Evolutionary conservation across 768 basidiomycete species (phyloP).

Genomic region (Chalciporus piperatus): DNA sequence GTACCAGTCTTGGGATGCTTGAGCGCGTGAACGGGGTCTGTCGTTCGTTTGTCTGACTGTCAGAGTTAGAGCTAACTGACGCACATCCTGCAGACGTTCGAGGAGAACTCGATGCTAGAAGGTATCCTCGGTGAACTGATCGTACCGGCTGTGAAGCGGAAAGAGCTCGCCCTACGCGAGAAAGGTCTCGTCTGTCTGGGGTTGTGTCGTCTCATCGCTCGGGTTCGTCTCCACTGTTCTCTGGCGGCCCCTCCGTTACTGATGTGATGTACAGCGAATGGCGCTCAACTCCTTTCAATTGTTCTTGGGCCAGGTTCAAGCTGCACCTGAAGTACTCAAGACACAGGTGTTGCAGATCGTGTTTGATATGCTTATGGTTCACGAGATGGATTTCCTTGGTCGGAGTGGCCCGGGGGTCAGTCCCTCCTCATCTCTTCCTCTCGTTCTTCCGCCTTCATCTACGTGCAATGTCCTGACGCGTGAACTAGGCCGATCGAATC

Average conservation of each 20-base stretch:
- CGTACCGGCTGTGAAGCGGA: conserved; percentile 85
- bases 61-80: background rate
- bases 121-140: conserved; percentile 78
- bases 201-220: conserved; percentile 74
- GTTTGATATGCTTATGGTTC: conserved; percentile 86
- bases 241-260: too few species aligned
- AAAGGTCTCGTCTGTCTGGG: conserved; percentile 69
- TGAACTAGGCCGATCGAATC: conserved; percentile 48
- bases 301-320: conserved; percentile 73
- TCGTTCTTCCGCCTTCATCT: background rate
- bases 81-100: conserved; percentile 40
- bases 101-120: conserved; percentile 68
- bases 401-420: conserved; percentile 36
- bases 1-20: conserved; percentile 80
- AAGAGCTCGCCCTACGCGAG: conserved; percentile 67
- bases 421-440: conserved; percentile 8
- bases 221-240: conserved; percentile 10
- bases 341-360: conserved; percentile 71
- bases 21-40: conserved; percentile 83
- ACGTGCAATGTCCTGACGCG: background rate
- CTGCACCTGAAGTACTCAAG: conserved; percentile 62
- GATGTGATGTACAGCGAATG: conserved; percentile 21
- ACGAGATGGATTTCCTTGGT: conserved; percentile 65
- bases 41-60: conserved; percentile 4
- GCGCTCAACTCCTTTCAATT: conserved; percentile 64